These are phyloP conservation scores for Neostapfia colusana DNA, from an alignment of 176 grass and related monocot genomes.

Conservation along the genomic window DNA sequence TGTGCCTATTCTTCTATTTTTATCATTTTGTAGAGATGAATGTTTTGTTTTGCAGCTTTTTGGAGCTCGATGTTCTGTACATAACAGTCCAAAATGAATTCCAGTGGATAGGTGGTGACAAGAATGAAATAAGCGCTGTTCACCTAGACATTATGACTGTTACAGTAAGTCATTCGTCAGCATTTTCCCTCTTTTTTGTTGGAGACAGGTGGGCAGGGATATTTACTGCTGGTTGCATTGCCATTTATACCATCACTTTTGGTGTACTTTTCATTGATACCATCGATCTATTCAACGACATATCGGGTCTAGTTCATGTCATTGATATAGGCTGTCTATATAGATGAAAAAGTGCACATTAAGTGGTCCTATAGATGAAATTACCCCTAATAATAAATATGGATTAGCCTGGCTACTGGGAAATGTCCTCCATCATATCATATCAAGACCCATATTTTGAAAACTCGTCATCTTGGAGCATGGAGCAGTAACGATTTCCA, in stretches of 20 bases:
- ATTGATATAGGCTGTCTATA: not conserved
- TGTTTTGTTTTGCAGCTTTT: conserved; percentile 62
- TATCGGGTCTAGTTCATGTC: not conserved
- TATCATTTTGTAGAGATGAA: conserved; percentile 29
- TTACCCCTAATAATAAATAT: conserved; percentile 1
- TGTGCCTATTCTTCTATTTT: conserved; percentile 26
- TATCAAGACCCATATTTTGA: not conserved
- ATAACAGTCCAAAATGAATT: conserved; percentile 89
- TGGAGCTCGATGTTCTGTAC: conserved; percentile 89
- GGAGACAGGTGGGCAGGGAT: not conserved
- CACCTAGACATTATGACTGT: conserved; percentile 80
- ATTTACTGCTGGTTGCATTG: conserved; percentile 4
- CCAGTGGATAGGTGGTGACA: conserved; percentile 85
- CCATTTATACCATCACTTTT: not conserved
- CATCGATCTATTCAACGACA: not conserved
- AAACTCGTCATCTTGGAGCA: conserved; percentile 11
- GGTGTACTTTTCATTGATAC: not conserved
- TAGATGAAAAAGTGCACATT: not conserved
- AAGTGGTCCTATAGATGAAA: not conserved
- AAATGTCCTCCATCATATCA: conserved; percentile 1
- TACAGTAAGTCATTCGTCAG: conserved; percentile 50
- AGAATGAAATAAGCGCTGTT: conserved; percentile 79
- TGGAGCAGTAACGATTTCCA: conserved; percentile 1
- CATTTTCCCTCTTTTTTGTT: conserved; percentile 25
- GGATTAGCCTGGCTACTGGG: conserved; percentile 20